Conservation (phyloP, 2,329 filamentous ascomycete genomes). For the Aspergillus nomiae region DNA sequence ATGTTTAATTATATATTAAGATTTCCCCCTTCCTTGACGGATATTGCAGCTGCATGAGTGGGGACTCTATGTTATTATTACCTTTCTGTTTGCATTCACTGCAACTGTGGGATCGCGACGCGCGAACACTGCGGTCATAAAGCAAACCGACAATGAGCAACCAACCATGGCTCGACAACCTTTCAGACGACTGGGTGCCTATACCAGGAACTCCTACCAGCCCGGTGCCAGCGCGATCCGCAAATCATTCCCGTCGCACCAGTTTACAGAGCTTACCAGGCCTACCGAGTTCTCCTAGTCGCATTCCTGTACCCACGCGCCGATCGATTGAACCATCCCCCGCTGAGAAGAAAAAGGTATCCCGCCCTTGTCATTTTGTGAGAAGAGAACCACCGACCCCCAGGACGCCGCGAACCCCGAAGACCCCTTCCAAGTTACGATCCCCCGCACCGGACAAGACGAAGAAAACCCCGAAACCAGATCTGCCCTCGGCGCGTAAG, state of each 20-base stretch:
- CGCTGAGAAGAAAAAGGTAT: constrained; percentile 33
- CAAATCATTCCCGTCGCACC: constrained; percentile 28
- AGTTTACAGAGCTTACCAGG: constrained; percentile 26
- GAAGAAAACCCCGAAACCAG: constrained; percentile 30
- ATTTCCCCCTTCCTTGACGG: constrained; percentile 2
- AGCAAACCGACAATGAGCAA: constrained; percentile 29
- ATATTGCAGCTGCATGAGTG: constrained; percentile 12
- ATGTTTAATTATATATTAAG: constrained; percentile 5
- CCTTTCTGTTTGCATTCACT: constrained; percentile 18
- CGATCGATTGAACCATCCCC: constrained; percentile 35
- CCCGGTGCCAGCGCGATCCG: constrained; percentile 25
- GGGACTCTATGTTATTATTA: constrained; percentile 21
- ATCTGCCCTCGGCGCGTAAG: constrained; percentile 28
- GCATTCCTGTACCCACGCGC: constrained; percentile 40
- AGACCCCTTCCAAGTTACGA: constrained; percentile 29
- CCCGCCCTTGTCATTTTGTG: constrained; percentile 38
- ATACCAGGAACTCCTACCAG: constrained; percentile 40
- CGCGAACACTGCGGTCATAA: constrained; percentile 16
- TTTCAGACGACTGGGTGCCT: constrained; percentile 48
- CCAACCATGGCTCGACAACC: constrained; percentile 47
- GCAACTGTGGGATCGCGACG: constrained; percentile 22
- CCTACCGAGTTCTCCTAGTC: constrained; percentile 33
- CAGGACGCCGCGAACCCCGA: constrained; percentile 35
- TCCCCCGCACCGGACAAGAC: constrained; percentile 29
- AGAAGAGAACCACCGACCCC: constrained; percentile 36